Percentiles rank a stretch among this genome's conserved stretches.
phyloP scores from a whole-genome alignment of 2,329 filamentous ascomycete species.

The Pyricularia sp. region DNA sequence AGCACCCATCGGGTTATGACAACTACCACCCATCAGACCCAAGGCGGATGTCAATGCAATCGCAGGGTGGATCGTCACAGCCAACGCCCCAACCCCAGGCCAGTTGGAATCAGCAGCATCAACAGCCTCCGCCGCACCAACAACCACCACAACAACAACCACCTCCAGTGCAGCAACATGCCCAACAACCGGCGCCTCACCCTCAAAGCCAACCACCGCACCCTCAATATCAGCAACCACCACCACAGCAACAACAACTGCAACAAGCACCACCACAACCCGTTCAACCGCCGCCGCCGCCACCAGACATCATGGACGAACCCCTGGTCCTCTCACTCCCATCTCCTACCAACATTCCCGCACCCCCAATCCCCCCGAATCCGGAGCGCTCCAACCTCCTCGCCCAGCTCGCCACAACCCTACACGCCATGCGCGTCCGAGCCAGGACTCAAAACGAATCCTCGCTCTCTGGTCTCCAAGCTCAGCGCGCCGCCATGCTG shows the following conservation, averaged over 20 bases:
- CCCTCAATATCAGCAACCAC: background rate
- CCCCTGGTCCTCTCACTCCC: conserved; percentile 43
- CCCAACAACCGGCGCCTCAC: background rate
- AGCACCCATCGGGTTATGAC: background rate
- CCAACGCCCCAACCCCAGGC: background rate
- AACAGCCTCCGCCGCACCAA: background rate
- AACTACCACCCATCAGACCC: background rate
- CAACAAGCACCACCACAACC: conserved; percentile 9
- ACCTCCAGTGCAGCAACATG: background rate
- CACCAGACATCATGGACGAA: conserved; percentile 47
- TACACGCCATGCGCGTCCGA: conserved; percentile 60
- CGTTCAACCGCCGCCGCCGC: conserved; percentile 15
- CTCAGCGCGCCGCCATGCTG: conserved; percentile 71
- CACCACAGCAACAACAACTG: background rate
- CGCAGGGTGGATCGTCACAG: background rate
- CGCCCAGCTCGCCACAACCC: conserved; percentile 60
- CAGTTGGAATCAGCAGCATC: background rate
- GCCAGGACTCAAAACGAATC: conserved; percentile 64
- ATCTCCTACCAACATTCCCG: conserved; percentile 23
- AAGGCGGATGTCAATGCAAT: background rate
- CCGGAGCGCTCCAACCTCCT: conserved; percentile 89
- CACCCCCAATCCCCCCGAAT: conserved; percentile 88
- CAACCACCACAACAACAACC: conserved; percentile 2
- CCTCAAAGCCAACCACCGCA: background rate
- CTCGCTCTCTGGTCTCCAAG: conserved; percentile 64